Evolutionary conservation across 345 rosid species (phyloP).

Genomic region (Eucalyptus marginata): DNA sequence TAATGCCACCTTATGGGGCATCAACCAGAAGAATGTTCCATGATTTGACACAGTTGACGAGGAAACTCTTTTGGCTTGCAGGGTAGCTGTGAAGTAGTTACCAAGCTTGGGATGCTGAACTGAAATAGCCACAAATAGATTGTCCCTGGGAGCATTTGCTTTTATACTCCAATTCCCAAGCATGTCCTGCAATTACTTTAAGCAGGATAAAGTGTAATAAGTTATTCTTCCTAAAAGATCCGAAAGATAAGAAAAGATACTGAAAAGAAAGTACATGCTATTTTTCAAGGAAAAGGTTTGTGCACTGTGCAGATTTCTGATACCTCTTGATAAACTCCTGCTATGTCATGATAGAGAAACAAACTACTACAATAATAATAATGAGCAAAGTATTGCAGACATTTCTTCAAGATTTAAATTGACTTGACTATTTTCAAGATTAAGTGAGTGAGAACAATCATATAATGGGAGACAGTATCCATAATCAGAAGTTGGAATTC

Average conservation of each 20-base stretch:
- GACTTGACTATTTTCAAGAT: neutral
- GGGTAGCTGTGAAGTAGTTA: slow-evolving; percentile 63
- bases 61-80: slow-evolving; percentile 44
- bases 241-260: too few species aligned
- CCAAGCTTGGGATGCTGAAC: slow-evolving; percentile 75
- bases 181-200: too few species aligned
- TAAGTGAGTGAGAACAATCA: neutral
- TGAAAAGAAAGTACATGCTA: neutral
- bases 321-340: neutral
- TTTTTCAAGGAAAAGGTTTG: neutral
- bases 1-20: too few species aligned
- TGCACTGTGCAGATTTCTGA: neutral
- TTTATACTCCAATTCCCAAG: too few species aligned
- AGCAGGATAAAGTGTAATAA: too few species aligned
- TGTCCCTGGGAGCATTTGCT: too few species aligned
- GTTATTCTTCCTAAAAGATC: too few species aligned
- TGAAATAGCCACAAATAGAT: slow-evolving; percentile 27
- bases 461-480: neutral
- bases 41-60: too few species aligned
- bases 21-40: too few species aligned
- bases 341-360: neutral
- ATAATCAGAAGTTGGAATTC: neutral
- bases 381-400: too few species aligned
- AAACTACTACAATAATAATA: neutral
- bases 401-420: too few species aligned